phyloP scores from a whole-genome alignment of 345 rosid species.

The Barbarea vulgaris region DNA sequence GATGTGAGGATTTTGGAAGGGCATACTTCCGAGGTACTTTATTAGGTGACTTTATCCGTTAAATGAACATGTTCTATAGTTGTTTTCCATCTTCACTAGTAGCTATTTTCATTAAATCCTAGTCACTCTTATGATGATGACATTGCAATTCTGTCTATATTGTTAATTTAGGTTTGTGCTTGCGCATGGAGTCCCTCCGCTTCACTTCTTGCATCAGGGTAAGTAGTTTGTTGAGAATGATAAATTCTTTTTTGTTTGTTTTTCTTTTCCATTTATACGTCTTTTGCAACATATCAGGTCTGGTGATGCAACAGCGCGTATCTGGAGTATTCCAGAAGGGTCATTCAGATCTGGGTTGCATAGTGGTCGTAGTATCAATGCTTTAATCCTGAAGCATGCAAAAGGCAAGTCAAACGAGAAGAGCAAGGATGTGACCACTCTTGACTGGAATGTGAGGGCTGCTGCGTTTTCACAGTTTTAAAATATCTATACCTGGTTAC shows the following conservation, averaged over 20 bases:
- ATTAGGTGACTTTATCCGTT: slow-evolving; percentile 15
- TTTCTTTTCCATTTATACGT: not conserved
- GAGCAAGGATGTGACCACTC: slow-evolving; percentile 98
- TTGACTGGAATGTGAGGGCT: slow-evolving; percentile 97
- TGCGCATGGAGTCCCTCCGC: slow-evolving; percentile 99
- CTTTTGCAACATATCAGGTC: slow-evolving; percentile 54
- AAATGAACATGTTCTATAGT: slow-evolving; percentile 6
- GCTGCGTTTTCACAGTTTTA: slow-evolving; percentile 1
- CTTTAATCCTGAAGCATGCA: slow-evolving; percentile 84
- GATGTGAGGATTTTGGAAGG: slow-evolving; percentile 97
- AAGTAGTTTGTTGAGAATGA: slow-evolving; percentile 37
- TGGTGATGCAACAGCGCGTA: slow-evolving; percentile 98
- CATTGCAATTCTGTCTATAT: slow-evolving; percentile 1
- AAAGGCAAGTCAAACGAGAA: slow-evolving; percentile 95
- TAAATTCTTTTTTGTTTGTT: not conserved
- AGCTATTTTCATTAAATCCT: not conserved
- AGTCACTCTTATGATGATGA: slow-evolving; percentile 1
- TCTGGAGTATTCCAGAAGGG: slow-evolving; percentile 85
- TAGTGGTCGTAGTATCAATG: slow-evolving; percentile 53
- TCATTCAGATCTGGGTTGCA: slow-evolving; percentile 52
- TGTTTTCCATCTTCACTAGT: slow-evolving; percentile 1
- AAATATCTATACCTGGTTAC: not conserved
- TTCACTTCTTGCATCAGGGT: slow-evolving; percentile 99
- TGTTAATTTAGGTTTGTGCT: slow-evolving; percentile 76
- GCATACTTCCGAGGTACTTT: slow-evolving; percentile 91